Conservation (phyloP, 148 eudicot genomes). For the Chenopodium berlandieri region DNA sequence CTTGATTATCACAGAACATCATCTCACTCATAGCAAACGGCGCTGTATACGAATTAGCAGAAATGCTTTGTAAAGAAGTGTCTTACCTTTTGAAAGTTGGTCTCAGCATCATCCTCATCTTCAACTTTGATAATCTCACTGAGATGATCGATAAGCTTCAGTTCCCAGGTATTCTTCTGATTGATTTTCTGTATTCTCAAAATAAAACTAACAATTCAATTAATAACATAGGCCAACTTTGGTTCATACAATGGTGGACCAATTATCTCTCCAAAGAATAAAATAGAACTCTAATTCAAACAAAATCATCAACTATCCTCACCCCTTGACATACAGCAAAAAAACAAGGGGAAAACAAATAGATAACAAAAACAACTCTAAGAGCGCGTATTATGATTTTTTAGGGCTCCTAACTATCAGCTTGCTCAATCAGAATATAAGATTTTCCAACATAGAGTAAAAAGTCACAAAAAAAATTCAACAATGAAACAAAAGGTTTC, state of each 20-base stretch:
- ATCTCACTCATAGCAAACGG: background rate
- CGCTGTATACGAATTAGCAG: background rate
- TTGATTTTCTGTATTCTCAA: slow-evolving; percentile 72
- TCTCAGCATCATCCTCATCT: slow-evolving; percentile 66
- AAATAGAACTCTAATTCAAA: background rate
- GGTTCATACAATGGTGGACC: background rate
- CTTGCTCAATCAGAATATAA: background rate
- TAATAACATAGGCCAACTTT: background rate
- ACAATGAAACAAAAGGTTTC: background rate
- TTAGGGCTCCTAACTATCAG: background rate
- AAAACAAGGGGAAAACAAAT: background rate
- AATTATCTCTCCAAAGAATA: background rate
- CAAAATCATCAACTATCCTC: background rate
- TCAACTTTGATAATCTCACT: slow-evolving; percentile 78
- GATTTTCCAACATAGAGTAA: background rate
- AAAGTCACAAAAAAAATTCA: background rate
- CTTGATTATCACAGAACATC: background rate
- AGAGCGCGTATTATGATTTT: background rate
- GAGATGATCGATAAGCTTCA: slow-evolving; percentile 89
- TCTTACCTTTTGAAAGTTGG: slow-evolving; percentile 87
- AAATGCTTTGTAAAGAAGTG: background rate
- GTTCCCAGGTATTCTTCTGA: slow-evolving; percentile 98
- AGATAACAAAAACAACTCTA: background rate
- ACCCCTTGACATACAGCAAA: background rate
- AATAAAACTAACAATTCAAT: background rate